Evolutionary conservation across 768 basidiomycete species (phyloP).

Genomic region (Hygrophoropsis aurantiaca): DNA sequence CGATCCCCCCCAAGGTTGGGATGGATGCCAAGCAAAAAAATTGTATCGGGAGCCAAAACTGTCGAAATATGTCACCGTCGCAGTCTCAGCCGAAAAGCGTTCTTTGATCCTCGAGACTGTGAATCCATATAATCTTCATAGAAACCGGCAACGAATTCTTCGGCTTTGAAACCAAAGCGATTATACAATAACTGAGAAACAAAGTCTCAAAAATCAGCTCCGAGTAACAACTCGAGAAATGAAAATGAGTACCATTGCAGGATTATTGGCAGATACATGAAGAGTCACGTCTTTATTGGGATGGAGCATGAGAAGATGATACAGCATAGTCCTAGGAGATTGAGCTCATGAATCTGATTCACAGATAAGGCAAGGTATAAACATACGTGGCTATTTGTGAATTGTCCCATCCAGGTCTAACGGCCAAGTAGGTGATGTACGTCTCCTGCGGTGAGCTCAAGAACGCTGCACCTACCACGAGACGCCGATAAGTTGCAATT

Average conservation of each 20-base stretch:
- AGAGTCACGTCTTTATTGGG: slow-evolving; percentile 77
- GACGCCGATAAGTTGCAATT: slow-evolving; percentile 66
- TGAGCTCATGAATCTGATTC: not conserved
- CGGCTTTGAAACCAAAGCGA: slow-evolving; percentile 84
- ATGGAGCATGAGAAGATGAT: slow-evolving; percentile 70
- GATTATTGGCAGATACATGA: slow-evolving; percentile 79
- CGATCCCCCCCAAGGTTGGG: too few species aligned
- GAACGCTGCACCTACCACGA: slow-evolving; percentile 76
- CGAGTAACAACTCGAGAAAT: not conserved
- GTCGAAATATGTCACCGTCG: slow-evolving; percentile 60
- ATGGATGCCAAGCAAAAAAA: too few species aligned
- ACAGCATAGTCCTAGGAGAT: slow-evolving; percentile 64
- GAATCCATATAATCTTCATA: slow-evolving; percentile 78
- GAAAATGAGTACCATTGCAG: slow-evolving; percentile 60
- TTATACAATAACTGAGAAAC: slow-evolving; percentile 69
- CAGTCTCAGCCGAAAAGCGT: slow-evolving; percentile 76
- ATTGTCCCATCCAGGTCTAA: slow-evolving; percentile 80
- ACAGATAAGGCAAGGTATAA: not conserved
- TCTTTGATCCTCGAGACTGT: slow-evolving; percentile 70
- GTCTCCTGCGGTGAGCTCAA: slow-evolving; percentile 78
- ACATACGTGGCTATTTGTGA: slow-evolving; percentile 72
- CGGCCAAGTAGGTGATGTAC: slow-evolving; percentile 81
- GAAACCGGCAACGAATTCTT: slow-evolving; percentile 80
- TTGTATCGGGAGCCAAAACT: too few species aligned
- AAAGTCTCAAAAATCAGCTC: slow-evolving; percentile 8